Conservation (phyloP, 495 filamentous ascomycete species). For the Penicillium coprophilum region DNA sequence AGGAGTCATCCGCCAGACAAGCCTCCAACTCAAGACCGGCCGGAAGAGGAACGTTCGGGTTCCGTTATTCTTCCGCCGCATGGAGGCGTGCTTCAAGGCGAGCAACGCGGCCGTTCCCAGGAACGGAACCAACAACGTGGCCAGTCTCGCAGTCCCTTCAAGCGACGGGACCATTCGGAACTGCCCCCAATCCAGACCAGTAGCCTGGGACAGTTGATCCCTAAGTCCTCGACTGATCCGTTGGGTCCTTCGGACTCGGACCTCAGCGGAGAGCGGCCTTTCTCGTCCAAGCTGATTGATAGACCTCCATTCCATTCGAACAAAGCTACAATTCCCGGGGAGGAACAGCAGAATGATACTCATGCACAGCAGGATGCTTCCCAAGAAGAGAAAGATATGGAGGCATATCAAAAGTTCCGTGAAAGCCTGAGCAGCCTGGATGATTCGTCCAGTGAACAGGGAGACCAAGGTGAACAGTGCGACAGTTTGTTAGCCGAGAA, state of each 20-base stretch:
- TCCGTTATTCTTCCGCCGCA: neutral
- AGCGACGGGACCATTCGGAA: neutral
- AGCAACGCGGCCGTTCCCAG: neutral
- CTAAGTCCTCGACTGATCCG: neutral
- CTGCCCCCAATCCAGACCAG: neutral
- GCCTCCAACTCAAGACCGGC: neutral
- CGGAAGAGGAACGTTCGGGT: neutral
- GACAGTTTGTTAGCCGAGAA: neutral
- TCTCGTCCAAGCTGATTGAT: neutral
- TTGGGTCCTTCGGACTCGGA: neutral
- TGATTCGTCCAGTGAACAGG: neutral
- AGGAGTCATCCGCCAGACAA: neutral
- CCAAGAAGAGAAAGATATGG: neutral
- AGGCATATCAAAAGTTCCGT: neutral
- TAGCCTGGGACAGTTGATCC: neutral
- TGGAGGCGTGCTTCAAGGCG: neutral
- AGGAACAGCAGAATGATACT: neutral
- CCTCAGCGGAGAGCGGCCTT: neutral
- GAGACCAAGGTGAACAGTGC: neutral
- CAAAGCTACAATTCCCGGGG: neutral
- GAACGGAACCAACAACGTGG: neutral
- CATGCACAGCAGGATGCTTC: neutral
- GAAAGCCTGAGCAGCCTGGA: neutral
- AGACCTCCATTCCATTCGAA: neutral
- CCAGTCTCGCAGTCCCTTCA: neutral